phyloP scores from a whole-genome alignment of 208 protist genomes.

The Leptomonas pyrrhocoris region DNA sequence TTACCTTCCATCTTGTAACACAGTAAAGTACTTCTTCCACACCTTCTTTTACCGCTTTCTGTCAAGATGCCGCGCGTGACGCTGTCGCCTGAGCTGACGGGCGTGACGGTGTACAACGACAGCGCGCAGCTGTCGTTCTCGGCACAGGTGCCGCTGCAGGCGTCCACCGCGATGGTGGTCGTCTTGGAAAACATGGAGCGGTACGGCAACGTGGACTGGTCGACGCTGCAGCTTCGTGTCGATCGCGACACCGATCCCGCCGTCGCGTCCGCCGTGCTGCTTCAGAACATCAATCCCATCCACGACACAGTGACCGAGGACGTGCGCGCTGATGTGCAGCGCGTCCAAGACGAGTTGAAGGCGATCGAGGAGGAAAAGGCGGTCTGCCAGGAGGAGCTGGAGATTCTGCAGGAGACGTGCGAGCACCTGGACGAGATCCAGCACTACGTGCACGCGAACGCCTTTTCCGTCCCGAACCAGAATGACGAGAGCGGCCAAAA shows the following conservation, averaged over 20 bases:
- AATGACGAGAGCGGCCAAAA: neutral
- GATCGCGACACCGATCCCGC: slow-evolving; percentile 15
- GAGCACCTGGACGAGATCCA: slow-evolving; percentile 20
- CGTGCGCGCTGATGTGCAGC: slow-evolving; percentile 30
- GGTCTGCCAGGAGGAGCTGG: slow-evolving; percentile 18
- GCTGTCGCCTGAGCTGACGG: slow-evolving; percentile 30
- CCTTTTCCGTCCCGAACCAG: slow-evolving; percentile 1
- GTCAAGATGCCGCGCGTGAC: slow-evolving; percentile 25
- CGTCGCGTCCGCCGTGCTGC: slow-evolving; percentile 24
- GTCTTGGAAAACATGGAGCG: slow-evolving; percentile 35
- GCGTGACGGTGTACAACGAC: slow-evolving; percentile 35
- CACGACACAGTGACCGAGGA: slow-evolving; percentile 29
- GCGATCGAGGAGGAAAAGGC: slow-evolving; percentile 21
- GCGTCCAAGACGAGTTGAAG: slow-evolving; percentile 25
- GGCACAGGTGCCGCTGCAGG: slow-evolving; percentile 16
- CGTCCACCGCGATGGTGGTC: slow-evolving; percentile 7
- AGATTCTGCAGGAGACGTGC: slow-evolving; percentile 16
- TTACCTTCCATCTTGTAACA: too few species aligned
- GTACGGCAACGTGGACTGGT: slow-evolving; percentile 32
- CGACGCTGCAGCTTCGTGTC: slow-evolving; percentile 47
- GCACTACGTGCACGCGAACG: slow-evolving; percentile 12
- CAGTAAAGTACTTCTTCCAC: neutral
- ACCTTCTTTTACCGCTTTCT: neutral
- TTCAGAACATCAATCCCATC: slow-evolving; percentile 35
- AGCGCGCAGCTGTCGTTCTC: slow-evolving; percentile 37